These are phyloP conservation scores for Acidiella bohemica DNA, from an alignment of 495 filamentous ascomycete species.

Conservation along the genomic window DNA sequence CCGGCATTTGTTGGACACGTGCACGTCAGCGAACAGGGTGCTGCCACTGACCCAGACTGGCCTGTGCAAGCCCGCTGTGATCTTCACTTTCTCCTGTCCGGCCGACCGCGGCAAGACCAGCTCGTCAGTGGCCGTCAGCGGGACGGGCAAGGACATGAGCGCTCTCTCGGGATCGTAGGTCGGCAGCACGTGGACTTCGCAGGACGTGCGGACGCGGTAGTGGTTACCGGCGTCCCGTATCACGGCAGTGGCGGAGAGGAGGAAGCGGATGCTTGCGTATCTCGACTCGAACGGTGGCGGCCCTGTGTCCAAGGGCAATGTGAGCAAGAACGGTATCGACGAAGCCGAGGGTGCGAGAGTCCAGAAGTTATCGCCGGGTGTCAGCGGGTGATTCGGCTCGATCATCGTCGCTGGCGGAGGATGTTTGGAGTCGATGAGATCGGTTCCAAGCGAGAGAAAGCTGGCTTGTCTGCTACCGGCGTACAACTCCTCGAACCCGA, in stretches of 20 bases:
- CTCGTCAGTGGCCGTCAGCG: constrained; percentile 39
- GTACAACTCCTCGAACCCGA: constrained; percentile 42
- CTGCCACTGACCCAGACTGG: constrained; percentile 47
- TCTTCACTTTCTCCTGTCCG: constrained; percentile 30
- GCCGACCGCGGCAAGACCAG: constrained; percentile 26
- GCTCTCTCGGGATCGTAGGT: constrained; percentile 34
- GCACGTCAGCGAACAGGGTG: constrained; percentile 40
- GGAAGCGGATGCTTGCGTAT: constrained; percentile 38
- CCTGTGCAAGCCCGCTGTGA: constrained; percentile 43
- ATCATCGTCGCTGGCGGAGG: constrained; percentile 39
- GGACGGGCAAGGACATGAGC: constrained; percentile 37
- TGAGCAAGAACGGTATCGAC: constrained; percentile 38
- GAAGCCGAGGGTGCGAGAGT: constrained; percentile 33
- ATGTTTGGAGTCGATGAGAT: constrained; percentile 37
- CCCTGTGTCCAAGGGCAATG: constrained; percentile 40
- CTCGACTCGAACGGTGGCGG: constrained; percentile 42
- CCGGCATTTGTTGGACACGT: constrained; percentile 37
- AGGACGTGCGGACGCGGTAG: constrained; percentile 30
- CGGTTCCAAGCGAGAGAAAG: constrained; percentile 39
- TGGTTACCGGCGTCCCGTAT: constrained; percentile 31
- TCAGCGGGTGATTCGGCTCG: constrained; percentile 25
- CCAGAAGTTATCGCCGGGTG: constrained; percentile 31
- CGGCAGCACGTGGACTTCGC: constrained; percentile 27
- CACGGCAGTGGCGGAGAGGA: constrained; percentile 31
- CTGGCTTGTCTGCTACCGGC: constrained; percentile 28